A percentile compares a stretch with the other conserved stretches of the same genome.
These are phyloP conservation scores for Fistulinella cinereoalba DNA, from an alignment of 1,284 basidiomycete species.

Conservation along the genomic window DNA sequence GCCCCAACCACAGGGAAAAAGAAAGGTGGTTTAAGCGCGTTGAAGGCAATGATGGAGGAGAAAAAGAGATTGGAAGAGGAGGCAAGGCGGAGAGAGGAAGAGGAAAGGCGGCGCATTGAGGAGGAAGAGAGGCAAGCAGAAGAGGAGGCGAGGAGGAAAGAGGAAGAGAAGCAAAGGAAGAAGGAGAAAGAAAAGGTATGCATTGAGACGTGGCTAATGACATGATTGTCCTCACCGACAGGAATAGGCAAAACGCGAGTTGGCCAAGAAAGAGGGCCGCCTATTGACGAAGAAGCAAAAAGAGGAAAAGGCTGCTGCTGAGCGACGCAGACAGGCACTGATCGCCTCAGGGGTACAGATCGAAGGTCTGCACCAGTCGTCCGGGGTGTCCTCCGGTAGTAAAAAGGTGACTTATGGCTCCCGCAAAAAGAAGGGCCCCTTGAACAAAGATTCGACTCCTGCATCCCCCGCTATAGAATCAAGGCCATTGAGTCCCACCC, in stretches of 20 bases:
- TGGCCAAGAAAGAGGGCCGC: conserved; percentile 87
- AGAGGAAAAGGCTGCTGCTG: conserved; percentile 88
- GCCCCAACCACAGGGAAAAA: conserved; percentile 62
- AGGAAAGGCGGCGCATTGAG: conserved; percentile 74
- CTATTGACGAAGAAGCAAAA: conserved; percentile 95
- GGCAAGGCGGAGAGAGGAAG: conserved; percentile 62
- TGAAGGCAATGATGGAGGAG: conserved; percentile 86
- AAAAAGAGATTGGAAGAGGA: conserved; percentile 87
- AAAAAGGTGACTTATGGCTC: conserved; percentile 81
- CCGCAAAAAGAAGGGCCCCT: conserved; percentile 76
- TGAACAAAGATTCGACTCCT: conserved; percentile 39
- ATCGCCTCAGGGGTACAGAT: conserved; percentile 88
- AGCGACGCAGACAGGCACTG: conserved; percentile 88
- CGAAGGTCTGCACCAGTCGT: conserved; percentile 73
- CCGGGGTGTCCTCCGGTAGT: conserved; percentile 44
- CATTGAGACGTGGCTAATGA: conserved; percentile 3
- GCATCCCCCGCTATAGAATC: conserved; percentile 51
- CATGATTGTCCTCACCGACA: conserved; percentile 6
- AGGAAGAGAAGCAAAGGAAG: conserved; percentile 81
- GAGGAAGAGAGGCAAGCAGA: conserved; percentile 78
- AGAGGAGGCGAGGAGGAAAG: conserved; percentile 74
- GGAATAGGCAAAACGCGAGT: conserved; percentile 73
- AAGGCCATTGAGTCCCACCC: conserved; percentile 51
- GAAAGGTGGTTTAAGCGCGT: conserved; percentile 65
- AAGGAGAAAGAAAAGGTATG: conserved; percentile 90